These are phyloP conservation scores for Cardamine chenopodiifolia DNA, from an alignment of 345 rosid genomes.

Conservation along the genomic window DNA sequence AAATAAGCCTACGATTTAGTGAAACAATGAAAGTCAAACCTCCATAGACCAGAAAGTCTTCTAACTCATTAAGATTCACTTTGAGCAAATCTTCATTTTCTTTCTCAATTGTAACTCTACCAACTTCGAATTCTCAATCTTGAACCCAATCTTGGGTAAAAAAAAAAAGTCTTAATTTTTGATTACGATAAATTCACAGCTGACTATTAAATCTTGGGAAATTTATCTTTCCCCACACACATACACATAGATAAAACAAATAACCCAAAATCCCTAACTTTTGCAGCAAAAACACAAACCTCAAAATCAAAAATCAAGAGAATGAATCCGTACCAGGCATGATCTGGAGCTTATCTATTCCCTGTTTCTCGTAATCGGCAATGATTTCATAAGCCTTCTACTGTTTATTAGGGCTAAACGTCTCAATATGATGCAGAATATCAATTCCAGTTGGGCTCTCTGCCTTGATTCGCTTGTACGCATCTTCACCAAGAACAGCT, in stretches of 20 bases:
- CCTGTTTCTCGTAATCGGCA: slow-evolving; percentile 72
- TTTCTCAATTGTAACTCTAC: neutral
- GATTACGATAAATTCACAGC: neutral
- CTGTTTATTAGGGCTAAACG: slow-evolving; percentile 67
- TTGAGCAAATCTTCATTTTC: neutral
- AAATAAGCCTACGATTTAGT: neutral
- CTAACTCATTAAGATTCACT: slow-evolving; percentile 1
- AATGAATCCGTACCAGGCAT: slow-evolving; percentile 69
- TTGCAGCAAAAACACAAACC: neutral
- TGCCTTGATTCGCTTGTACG: slow-evolving; percentile 64
- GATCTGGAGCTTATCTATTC: slow-evolving; percentile 81
- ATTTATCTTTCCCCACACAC: neutral
- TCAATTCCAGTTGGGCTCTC: slow-evolving; percentile 82
- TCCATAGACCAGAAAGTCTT: slow-evolving; percentile 16
- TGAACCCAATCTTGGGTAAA: neutral
- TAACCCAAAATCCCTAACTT: neutral
- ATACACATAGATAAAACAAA: neutral
- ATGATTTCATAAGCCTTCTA: slow-evolving; percentile 61
- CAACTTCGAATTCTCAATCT: slow-evolving; percentile 6
- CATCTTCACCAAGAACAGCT: slow-evolving; percentile 78
- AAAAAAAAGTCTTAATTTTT: neutral
- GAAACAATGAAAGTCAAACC: slow-evolving; percentile 1
- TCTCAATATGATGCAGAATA: slow-evolving; percentile 76
- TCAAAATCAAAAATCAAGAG: neutral
- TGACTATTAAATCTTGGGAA: neutral